Evolutionary conservation across 805 yeast genomes (phyloP), one percentile per base, ranked within the genome.

Genomic region (Saturnispora besseyi): DNA sequence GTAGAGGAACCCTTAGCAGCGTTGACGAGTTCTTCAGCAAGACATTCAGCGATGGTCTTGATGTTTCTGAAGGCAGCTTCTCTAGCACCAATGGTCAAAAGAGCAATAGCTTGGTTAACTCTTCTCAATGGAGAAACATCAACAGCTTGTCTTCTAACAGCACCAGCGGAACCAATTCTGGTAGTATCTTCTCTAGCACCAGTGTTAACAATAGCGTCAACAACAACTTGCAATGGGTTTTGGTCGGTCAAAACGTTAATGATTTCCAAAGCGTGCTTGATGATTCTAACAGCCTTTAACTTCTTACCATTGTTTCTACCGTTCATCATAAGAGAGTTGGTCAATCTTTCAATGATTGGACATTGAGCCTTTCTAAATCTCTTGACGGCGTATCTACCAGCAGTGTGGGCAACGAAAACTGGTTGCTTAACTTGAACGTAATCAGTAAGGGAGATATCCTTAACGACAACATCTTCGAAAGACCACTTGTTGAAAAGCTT

Each of bases 301-400:
- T 93, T 93, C 85, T 93, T 93, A 84, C 99, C 99, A 86, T 95
- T 93, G 95, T 93, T 93, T 83, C 98, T 91, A 82, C 99, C 99
- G 86, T 93, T 90, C 99, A 93, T 93, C 99, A 93, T 93, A 73
- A 93, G 82, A 60, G 99, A 86, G 91, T 93, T 91, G 78, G 98
- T 91, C 75, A 93, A 82, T 84, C 99, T 91, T 85, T 93, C 99
- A 66, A 93, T 75, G 75, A 93, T 84, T 71, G 98, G 98, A 81
- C 97, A 90, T 82, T 93, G 99, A 64, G 98, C 93, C 86, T 93
- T 93, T 85, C 98, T 90, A 87, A 93, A 93, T 79, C 99, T 90
- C 88, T 93, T 93, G 78, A 87, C 75, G 69, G 98, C 98, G 80
- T 91, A 93, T 78, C 96, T 91, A 75, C 99, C 99, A 68, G 99